Percentiles rank a stretch among this genome's conserved stretches.
Conservation (phyloP, 202 grass and related monocot species). For the Dendrocalamus latiflorus region DNA sequence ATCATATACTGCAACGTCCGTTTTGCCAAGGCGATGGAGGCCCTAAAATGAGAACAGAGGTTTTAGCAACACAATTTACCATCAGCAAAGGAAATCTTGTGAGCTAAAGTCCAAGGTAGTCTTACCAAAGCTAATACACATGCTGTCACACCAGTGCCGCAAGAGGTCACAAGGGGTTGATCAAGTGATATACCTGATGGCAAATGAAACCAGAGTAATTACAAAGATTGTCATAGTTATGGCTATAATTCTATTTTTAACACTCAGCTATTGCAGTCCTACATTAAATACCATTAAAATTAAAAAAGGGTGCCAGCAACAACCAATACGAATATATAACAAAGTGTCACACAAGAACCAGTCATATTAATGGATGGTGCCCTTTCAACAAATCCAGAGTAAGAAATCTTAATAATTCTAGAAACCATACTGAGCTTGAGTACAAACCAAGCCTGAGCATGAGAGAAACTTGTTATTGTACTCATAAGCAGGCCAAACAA, state of each 20-base stretch:
- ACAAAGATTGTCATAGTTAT: not conserved
- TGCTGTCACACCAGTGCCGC: constrained; percentile 91
- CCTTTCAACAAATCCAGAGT: not conserved
- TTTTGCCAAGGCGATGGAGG: constrained; percentile 71
- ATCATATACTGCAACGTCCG: constrained; percentile 69
- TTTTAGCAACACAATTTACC: constrained; percentile 14
- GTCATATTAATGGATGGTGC: not conserved
- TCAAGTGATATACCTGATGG: constrained; percentile 74
- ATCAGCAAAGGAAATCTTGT: not conserved
- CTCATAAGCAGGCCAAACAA: not conserved
- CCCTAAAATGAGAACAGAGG: constrained; percentile 35
- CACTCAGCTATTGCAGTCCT: not conserved
- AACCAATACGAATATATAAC: not conserved
- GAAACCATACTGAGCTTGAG: not conserved
- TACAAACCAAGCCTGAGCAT: not conserved
- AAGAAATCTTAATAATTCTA: not conserved
- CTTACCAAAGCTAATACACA: constrained; percentile 80
- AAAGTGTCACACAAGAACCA: not conserved
- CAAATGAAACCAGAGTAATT: not conserved
- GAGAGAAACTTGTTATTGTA: not conserved
- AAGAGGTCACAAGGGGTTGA: constrained; percentile 60
- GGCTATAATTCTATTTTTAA: not conserved
- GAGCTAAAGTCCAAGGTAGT: not conserved
- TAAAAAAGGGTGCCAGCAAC: not conserved
- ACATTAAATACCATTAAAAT: constrained; percentile 4